These are phyloP conservation scores for Linaria vulgaris DNA, from an alignment of 257 asterid genomes.

Conservation along the genomic window DNA sequence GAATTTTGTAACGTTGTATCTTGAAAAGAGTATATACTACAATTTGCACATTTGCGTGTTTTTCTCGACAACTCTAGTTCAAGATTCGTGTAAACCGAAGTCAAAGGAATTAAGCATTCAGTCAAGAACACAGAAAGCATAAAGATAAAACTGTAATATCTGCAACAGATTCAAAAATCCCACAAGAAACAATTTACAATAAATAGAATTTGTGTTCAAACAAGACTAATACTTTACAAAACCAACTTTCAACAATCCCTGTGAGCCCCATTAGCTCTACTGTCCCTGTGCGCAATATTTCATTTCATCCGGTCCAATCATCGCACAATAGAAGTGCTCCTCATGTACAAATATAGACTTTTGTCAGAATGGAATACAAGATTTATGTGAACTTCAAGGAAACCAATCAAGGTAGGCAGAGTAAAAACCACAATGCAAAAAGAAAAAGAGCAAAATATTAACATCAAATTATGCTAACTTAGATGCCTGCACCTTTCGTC, in stretches of 20 bases:
- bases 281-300: too few species aligned
- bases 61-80: too few species aligned
- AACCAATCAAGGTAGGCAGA: slow-evolving; percentile 11
- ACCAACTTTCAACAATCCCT: slow-evolving; percentile 21
- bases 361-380: neutral
- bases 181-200: neutral
- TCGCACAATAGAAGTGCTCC: neutral
- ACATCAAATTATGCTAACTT: slow-evolving; percentile 28
- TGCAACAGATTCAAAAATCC: neutral
- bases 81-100: neutral
- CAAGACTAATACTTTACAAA: slow-evolving; percentile 12
- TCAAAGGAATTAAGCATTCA: neutral
- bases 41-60: neutral
- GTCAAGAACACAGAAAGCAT: neutral
- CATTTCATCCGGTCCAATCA: too few species aligned
- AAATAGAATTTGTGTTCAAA: slow-evolving; percentile 10
- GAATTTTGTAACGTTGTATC: slow-evolving; percentile 8
- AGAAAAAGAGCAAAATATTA: neutral
- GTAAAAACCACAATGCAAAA: neutral
- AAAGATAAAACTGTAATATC: neutral
- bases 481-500: slow-evolving; percentile 40
- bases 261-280: slow-evolving; percentile 19
- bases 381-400: neutral
- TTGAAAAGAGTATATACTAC: slow-evolving; percentile 5
- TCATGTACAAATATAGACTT: slow-evolving; percentile 15